Conservation (phyloP, 768 basidiomycete species). For the Coprinopsis marcescibilis region DNA sequence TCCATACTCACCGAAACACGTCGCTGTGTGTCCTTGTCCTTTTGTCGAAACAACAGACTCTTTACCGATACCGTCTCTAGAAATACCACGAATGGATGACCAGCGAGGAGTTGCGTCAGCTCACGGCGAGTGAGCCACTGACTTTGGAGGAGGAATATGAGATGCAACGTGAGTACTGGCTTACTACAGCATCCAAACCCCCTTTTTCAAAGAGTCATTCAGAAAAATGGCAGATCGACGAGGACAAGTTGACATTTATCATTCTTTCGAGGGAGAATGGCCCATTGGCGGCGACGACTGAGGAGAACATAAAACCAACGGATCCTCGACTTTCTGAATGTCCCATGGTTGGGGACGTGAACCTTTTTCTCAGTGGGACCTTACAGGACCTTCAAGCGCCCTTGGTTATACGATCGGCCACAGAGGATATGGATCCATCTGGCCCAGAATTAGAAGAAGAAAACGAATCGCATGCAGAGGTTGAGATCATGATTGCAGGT, state of each 20-base stretch:
- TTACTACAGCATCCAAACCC: too few species aligned
- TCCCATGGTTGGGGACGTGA: slow-evolving; percentile 89
- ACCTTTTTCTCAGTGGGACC: slow-evolving; percentile 73
- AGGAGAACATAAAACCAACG: slow-evolving; percentile 20
- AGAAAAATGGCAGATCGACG: slow-evolving; percentile 85
- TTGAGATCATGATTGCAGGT: slow-evolving; percentile 94
- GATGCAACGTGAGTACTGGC: slow-evolving; percentile 80
- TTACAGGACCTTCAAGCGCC: slow-evolving; percentile 1
- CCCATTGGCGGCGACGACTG: background rate
- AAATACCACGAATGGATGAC: slow-evolving; percentile 90
- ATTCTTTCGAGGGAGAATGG: slow-evolving; percentile 46
- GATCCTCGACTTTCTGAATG: slow-evolving; percentile 29
- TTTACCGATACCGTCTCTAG: slow-evolving; percentile 29
- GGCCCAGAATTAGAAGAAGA: slow-evolving; percentile 24
- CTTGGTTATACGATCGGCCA: background rate
- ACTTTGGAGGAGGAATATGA: slow-evolving; percentile 76
- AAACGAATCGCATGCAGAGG: slow-evolving; percentile 48
- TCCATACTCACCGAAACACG: slow-evolving; percentile 65
- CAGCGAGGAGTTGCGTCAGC: slow-evolving; percentile 58
- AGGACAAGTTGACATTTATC: slow-evolving; percentile 92
- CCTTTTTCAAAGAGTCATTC: too few species aligned
- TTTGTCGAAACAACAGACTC: background rate
- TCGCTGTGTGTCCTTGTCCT: slow-evolving; percentile 29
- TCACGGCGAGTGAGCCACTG: slow-evolving; percentile 84
- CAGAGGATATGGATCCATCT: slow-evolving; percentile 11